Evolutionary conservation across 345 rosid species (phyloP).

Genomic region (Euphorbia tirucalli): DNA sequence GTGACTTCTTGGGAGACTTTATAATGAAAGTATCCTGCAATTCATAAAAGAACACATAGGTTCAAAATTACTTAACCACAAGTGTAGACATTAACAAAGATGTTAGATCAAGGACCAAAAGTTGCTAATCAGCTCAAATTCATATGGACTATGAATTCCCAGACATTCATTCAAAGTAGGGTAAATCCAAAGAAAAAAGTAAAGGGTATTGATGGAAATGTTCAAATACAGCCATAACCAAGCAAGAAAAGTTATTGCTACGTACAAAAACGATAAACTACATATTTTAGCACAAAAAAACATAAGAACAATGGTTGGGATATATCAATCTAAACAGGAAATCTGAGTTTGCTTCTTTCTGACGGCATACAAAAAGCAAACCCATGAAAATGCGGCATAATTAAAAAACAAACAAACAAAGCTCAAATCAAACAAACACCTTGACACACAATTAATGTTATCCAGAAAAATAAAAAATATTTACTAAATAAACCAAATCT

Average conservation of each 20-base stretch:
- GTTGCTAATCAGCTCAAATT: constrained; percentile 11
- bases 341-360: constrained; percentile 31
- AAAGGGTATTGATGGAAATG: constrained; percentile 5
- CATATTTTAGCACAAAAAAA: background rate
- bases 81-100: background rate
- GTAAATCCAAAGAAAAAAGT: constrained; percentile 12
- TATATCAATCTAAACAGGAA: constrained; percentile 19
- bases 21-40: constrained; percentile 66
- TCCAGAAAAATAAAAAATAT: background rate
- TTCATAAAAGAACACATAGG: constrained; percentile 13
- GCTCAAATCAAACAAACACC: constrained; percentile 36
- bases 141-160: constrained; percentile 3
- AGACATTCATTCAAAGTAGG: background rate
- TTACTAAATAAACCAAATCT: background rate
- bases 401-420: constrained; percentile 15
- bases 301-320: background rate
- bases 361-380: constrained; percentile 19
- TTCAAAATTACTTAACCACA: constrained; percentile 6
- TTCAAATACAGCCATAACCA: background rate
- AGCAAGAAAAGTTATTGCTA: background rate
- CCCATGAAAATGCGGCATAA: too few species aligned
- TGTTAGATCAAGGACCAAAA: background rate
- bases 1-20: constrained; percentile 82
- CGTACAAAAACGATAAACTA: background rate
- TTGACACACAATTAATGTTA: constrained; percentile 11